Evolutionary conservation across 2,329 filamentous ascomycete genomes (phyloP).

Genomic region (Calonectria multiphialidica): DNA sequence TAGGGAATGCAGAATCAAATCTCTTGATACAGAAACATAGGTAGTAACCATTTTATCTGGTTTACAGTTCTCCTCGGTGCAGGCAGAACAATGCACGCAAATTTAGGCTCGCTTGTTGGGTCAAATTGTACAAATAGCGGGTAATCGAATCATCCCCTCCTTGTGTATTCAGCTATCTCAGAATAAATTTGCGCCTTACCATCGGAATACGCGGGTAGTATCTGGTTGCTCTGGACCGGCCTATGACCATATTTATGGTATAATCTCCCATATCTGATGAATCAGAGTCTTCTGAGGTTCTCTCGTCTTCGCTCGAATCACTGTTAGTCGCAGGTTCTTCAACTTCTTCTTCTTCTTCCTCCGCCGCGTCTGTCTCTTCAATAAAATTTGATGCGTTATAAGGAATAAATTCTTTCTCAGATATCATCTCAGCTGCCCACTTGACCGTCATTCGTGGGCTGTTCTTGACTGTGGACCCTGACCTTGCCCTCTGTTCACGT

Average conservation of each 20-base stretch:
- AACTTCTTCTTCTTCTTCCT: background rate
- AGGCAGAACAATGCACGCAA: background rate
- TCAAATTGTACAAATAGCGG: background rate
- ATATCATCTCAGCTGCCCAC: slow-evolving; percentile 1
- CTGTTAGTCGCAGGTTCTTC: too few species aligned
- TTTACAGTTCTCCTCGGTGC: too few species aligned
- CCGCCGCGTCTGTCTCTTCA: background rate
- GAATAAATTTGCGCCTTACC: background rate
- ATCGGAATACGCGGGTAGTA: background rate
- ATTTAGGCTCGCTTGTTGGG: background rate
- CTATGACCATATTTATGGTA: background rate
- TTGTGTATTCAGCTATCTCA: background rate
- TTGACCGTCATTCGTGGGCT: background rate
- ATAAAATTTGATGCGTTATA: background rate
- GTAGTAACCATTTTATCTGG: background rate
- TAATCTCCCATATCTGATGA: background rate
- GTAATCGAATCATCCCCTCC: background rate
- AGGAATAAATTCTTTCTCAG: background rate
- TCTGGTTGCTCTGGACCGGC: background rate
- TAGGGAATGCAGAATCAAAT: background rate
- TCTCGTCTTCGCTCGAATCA: background rate
- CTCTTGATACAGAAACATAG: background rate
- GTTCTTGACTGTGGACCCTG: background rate
- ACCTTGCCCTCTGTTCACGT: background rate
- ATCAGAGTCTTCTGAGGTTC: background rate